These are phyloP conservation scores for Coleophoma eucalyptorum DNA, from an alignment of 2,329 filamentous ascomycete genomes.

Conservation along the genomic window DNA sequence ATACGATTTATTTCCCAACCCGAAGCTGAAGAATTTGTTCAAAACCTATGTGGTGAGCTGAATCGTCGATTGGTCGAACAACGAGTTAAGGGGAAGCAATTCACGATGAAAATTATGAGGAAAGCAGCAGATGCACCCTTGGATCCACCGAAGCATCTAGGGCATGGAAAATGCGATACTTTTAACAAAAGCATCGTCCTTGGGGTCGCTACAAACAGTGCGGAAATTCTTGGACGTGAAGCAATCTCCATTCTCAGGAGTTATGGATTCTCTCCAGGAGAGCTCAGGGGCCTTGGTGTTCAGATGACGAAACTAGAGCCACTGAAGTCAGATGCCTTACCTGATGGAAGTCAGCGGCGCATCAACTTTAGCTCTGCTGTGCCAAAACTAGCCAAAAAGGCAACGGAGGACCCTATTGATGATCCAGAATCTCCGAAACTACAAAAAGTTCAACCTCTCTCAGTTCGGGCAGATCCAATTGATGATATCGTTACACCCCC, in stretches of 20 bases:
- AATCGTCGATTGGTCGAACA: constrained; percentile 78
- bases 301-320: constrained; percentile 92
- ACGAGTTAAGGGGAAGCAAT: constrained; percentile 78
- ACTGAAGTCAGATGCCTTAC: constrained; percentile 56
- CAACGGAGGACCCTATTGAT: constrained; percentile 44
- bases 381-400: constrained; percentile 34
- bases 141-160: constrained; percentile 88
- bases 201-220: constrained; percentile 78
- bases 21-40: constrained; percentile 91
- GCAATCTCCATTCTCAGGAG: constrained; percentile 79
- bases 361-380: constrained; percentile 64
- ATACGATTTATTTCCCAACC: constrained; percentile 88
- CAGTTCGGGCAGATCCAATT: constrained; percentile 14
- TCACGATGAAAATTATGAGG: constrained; percentile 95
- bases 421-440: constrained; percentile 35
- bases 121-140: constrained; percentile 81
- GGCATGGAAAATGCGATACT: constrained; percentile 90
- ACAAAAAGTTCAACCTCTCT: constrained; percentile 21
- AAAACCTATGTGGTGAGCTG: constrained; percentile 80
- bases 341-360: constrained; percentile 74
- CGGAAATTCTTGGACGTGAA: constrained; percentile 71
- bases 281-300: constrained; percentile 86
- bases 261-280: constrained; percentile 82
- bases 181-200: constrained; percentile 86
- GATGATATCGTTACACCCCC: constrained; percentile 21